Percentiles rank a stretch among this genome's conserved stretches.
phyloP scores from a whole-genome alignment of 192 early-diverging fungal species.

The Neocallimastix lanati region DNA sequence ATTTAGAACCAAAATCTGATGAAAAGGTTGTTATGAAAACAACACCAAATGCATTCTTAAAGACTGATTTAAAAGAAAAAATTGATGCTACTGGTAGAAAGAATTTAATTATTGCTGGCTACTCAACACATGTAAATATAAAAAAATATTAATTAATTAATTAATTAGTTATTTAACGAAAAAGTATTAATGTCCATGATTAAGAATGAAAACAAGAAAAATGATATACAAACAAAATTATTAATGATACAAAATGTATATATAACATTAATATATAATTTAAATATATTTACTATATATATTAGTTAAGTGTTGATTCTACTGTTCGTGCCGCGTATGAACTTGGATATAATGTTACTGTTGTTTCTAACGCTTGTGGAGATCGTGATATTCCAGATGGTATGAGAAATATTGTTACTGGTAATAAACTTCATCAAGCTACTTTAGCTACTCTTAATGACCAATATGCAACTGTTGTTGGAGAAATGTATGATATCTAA shows the following conservation, averaged over 20 bases:
- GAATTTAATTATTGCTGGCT: not conserved
- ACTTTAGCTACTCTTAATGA: not conserved
- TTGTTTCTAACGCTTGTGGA: not conserved
- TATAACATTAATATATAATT: too few species aligned
- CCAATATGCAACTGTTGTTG: not conserved
- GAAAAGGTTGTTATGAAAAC: not conserved
- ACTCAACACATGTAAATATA: not conserved
- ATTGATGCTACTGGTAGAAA: not conserved
- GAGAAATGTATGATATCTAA: not conserved
- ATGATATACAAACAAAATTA: too few species aligned
- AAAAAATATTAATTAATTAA: too few species aligned
- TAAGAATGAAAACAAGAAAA: too few species aligned
- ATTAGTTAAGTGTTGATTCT: not conserved
- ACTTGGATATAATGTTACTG: not conserved
- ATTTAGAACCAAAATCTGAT: not conserved
- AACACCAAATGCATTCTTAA: not conserved
- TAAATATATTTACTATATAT: too few species aligned
- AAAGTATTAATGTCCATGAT: too few species aligned
- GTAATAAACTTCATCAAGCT: not conserved
- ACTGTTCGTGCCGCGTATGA: not conserved
- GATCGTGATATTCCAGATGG: not conserved
- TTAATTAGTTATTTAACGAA: too few species aligned
- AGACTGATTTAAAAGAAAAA: not conserved
- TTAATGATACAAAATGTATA: too few species aligned
- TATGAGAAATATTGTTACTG: not conserved